phyloP scores from a whole-genome alignment of 805 yeast species.

The Sugiyamaella smithiae region DNA sequence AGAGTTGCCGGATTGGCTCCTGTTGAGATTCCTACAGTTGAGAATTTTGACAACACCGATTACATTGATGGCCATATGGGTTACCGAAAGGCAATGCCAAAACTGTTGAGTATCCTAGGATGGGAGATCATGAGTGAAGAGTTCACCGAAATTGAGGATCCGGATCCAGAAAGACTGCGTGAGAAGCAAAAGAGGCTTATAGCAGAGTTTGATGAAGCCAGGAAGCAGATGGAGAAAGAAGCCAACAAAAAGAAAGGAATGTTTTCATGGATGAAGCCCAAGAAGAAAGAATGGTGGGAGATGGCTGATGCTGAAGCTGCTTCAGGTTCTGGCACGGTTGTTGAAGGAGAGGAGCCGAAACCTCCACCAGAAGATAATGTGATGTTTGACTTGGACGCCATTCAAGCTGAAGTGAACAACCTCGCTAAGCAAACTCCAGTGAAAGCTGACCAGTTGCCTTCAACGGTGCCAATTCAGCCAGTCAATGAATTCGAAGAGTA shows the following conservation, averaged over 20 bases:
- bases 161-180: conserved; percentile 83
- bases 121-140: conserved; percentile 87
- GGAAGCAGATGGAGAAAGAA: conserved; percentile 50
- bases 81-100: conserved; percentile 93
- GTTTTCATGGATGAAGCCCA: conserved; percentile 46
- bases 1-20: conserved; percentile 90
- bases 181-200: conserved; percentile 74
- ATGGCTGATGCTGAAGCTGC: conserved; percentile 38
- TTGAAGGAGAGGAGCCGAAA: conserved; percentile 31
- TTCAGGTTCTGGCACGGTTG: conserved; percentile 37
- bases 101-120: conserved; percentile 61
- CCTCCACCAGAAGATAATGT: conserved; percentile 32
- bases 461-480: conserved; percentile 3
- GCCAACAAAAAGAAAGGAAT: conserved; percentile 34
- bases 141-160: conserved; percentile 93
- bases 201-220: conserved; percentile 82
- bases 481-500: conserved; percentile 14
- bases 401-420: conserved; percentile 35
- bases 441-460: neutral
- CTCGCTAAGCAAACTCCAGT: conserved; percentile 25
- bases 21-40: conserved; percentile 58
- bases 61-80: conserved; percentile 94
- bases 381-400: conserved; percentile 40
- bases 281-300: conserved; percentile 59
- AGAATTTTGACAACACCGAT: conserved; percentile 84